Conservation (phyloP, 768 basidiomycete species). For the Boletus subparvulus region DNA sequence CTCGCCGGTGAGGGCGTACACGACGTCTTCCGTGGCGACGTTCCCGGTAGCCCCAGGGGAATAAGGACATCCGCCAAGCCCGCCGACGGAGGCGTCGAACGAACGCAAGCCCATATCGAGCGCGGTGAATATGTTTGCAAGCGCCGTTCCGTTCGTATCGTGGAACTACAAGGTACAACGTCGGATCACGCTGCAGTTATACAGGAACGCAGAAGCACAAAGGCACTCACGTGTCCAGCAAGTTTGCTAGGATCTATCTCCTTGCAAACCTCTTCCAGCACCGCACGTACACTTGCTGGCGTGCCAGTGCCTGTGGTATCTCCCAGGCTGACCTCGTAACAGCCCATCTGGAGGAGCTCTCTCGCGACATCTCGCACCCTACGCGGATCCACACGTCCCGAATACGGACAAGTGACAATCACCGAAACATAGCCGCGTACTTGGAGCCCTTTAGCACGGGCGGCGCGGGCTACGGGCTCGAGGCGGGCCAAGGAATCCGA, state of each 20-base stretch:
- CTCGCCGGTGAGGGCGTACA: conserved; percentile 76
- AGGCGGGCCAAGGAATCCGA: conserved; percentile 68
- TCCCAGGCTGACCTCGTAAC: conserved; percentile 89
- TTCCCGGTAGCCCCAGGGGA: conserved; percentile 96
- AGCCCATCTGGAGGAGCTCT: conserved; percentile 83
- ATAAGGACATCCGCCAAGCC: conserved; percentile 94
- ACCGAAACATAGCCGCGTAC: conserved; percentile 88
- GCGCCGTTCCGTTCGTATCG: conserved; percentile 84
- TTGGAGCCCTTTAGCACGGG: conserved; percentile 58
- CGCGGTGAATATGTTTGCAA: conserved; percentile 73
- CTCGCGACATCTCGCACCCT: conserved; percentile 68
- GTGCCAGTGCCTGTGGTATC: conserved; percentile 91
- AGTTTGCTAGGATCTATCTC: conserved; percentile 60
- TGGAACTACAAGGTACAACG: conserved; percentile 57
- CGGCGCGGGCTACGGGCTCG: conserved; percentile 58
- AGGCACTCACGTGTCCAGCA: conserved; percentile 56
- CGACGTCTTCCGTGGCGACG: conserved; percentile 88
- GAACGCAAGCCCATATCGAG: conserved; percentile 75
- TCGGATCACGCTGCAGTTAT: not conserved
- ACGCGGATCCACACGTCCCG: conserved; percentile 68
- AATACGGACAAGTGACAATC: conserved; percentile 81
- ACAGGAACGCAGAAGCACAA: conserved; percentile 19
- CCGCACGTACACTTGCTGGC: conserved; percentile 60
- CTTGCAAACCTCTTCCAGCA: conserved; percentile 71
- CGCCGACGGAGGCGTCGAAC: conserved; percentile 82